Conservation (phyloP, 345 rosid genomes). For the Eucalyptus rudis region DNA sequence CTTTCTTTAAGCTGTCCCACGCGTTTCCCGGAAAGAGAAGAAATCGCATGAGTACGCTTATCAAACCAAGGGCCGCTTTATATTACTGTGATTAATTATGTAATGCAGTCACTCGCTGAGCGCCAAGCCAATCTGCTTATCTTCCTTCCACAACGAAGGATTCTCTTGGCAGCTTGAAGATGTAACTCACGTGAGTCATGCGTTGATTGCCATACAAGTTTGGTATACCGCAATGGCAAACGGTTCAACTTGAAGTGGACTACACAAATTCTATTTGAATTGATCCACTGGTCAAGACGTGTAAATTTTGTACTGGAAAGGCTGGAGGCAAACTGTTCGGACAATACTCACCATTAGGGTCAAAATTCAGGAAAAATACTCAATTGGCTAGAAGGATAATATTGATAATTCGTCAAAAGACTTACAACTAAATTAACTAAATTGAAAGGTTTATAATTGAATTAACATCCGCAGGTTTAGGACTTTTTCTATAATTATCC, state of each 20-base stretch:
- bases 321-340: too few species aligned
- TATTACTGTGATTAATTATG: not conserved
- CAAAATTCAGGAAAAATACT: too few species aligned
- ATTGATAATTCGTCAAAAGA: too few species aligned
- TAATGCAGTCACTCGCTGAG: not conserved
- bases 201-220: not conserved
- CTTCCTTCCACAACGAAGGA: not conserved
- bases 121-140: not conserved
- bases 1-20: not conserved
- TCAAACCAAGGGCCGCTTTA: not conserved
- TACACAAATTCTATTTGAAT: not conserved
- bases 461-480: too few species aligned
- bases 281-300: not conserved
- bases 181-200: not conserved
- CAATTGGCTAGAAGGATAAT: too few species aligned
- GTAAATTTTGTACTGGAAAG: too few species aligned
- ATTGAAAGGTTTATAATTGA: too few species aligned
- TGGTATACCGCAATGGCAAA: not conserved
- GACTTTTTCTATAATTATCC: too few species aligned
- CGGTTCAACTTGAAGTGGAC: not conserved
- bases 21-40: not conserved
- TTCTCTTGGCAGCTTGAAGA: not conserved
- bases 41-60: not conserved
- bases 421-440: too few species aligned
- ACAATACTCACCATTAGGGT: too few species aligned